Evolutionary conservation across 2,329 filamentous ascomycete species (phyloP).

Genomic region (Diaporthe aspalathi): DNA sequence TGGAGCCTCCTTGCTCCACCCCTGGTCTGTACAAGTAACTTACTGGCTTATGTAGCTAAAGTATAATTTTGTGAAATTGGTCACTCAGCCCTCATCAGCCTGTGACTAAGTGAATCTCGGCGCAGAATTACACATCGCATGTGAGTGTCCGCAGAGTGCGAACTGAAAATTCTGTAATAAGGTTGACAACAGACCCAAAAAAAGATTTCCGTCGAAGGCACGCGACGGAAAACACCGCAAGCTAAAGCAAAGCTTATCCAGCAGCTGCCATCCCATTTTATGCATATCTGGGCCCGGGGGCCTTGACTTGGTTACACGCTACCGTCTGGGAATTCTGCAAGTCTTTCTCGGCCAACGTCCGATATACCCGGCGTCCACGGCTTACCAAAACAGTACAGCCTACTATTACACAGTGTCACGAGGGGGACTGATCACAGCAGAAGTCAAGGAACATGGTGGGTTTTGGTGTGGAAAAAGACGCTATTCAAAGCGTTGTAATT

Average conservation of each 20-base stretch:
- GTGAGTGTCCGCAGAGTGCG: too few relatives aligned
- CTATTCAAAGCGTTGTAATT: conserved; percentile 13
- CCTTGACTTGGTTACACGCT: conserved; percentile 2
- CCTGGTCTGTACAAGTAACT: background rate
- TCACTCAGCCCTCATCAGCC: background rate
- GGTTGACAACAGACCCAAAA: too few relatives aligned
- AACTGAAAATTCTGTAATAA: background rate
- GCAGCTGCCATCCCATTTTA: background rate
- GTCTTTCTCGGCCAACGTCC: conserved; percentile 11
- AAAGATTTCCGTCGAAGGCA: background rate
- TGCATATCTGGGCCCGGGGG: conserved; percentile 2
- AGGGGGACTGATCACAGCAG: background rate
- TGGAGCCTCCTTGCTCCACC: background rate
- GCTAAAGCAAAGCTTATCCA: background rate
- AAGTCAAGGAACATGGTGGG: too few relatives aligned
- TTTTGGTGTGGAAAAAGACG: background rate
- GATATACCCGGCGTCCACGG: background rate
- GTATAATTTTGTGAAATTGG: background rate
- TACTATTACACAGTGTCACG: background rate
- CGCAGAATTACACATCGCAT: too few relatives aligned
- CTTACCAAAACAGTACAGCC: too few relatives aligned
- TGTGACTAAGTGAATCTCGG: background rate
- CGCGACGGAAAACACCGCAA: conserved; percentile 5
- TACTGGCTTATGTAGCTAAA: background rate
- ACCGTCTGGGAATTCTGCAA: background rate